Percentiles rank a stretch among this genome's conserved stretches.
Conservation (phyloP, 2,329 filamentous ascomycete species). For the Lasiodiplodia sp. region DNA sequence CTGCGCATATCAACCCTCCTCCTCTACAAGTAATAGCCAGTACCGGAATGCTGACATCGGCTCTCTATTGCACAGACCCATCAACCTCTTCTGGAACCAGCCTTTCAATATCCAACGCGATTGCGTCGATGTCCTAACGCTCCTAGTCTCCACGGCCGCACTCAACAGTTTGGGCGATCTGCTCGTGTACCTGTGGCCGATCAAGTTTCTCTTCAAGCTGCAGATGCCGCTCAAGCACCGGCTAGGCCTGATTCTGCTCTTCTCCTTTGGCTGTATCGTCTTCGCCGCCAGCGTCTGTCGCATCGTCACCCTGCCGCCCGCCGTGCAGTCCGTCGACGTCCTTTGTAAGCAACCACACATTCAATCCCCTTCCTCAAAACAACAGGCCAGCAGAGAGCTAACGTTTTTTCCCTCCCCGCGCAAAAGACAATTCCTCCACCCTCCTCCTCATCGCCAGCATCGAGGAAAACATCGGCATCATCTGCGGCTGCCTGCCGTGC, state of each 20-base stretch:
- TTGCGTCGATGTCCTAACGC: conserved; percentile 31
- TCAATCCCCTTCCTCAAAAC: no score
- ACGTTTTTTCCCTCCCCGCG: neutral
- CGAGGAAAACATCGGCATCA: conserved; percentile 41
- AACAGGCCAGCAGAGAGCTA: neutral
- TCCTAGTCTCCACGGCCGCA: conserved; percentile 31
- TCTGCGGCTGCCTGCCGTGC: conserved; percentile 42
- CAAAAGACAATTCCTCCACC: conserved; percentile 35
- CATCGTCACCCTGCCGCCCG: conserved; percentile 11
- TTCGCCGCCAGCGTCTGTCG: conserved; percentile 21
- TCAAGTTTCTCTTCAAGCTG: conserved; percentile 35
- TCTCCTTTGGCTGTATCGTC: conserved; percentile 32
- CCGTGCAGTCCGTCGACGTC: conserved; percentile 6
- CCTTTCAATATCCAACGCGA: conserved; percentile 4
- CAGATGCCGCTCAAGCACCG: conserved; percentile 33
- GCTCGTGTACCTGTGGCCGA: conserved; percentile 35
- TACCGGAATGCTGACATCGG: neutral
- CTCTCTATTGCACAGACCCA: conserved; percentile 25
- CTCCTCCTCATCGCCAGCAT: conserved; percentile 40
- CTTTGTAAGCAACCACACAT: neutral
- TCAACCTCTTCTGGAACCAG: conserved; percentile 14
- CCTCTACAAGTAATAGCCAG: no score
- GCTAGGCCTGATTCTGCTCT: conserved; percentile 31
- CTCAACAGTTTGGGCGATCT: conserved; percentile 35
- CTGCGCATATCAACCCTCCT: no score